These are phyloP conservation scores for Tausonia pullulans DNA, from an alignment of 1,284 basidiomycete genomes.

Conservation along the genomic window DNA sequence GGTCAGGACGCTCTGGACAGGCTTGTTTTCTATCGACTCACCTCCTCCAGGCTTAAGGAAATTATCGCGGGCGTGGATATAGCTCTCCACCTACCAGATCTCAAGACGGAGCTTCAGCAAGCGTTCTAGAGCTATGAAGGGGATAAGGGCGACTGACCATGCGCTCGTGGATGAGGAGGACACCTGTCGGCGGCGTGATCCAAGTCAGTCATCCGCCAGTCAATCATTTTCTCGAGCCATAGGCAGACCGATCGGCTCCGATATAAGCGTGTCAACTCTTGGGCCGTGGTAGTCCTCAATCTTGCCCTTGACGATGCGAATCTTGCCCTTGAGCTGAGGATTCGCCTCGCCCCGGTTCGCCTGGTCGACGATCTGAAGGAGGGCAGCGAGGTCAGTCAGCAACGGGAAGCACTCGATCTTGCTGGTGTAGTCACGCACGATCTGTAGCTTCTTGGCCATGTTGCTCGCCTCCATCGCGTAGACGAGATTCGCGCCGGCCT, in stretches of 20 bases:
- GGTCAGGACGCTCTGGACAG: too few relatives aligned
- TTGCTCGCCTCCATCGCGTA: slow-evolving; percentile 40
- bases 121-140: not conserved
- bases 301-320: slow-evolving; percentile 18
- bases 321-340: slow-evolving; percentile 26
- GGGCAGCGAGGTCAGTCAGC: not conserved
- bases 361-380: slow-evolving; percentile 30
- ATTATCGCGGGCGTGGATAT: slow-evolving; percentile 38
- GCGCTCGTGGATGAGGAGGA: slow-evolving; percentile 41
- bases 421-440: slow-evolving; percentile 26
- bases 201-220: not conserved
- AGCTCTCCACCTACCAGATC: slow-evolving; percentile 35
- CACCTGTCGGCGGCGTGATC: slow-evolving; percentile 14
- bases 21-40: not conserved
- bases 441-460: slow-evolving; percentile 39
- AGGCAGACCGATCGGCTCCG: slow-evolving; percentile 39
- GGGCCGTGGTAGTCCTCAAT: slow-evolving; percentile 21
- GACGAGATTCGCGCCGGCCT: slow-evolving; percentile 40
- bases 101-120: not conserved
- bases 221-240: not conserved
- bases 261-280: slow-evolving; percentile 42
- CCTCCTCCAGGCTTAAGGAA: slow-evolving; percentile 38
- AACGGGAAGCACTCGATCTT: not conserved
- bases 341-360: slow-evolving; percentile 30
- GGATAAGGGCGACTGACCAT: slow-evolving; percentile 31